Percentiles rank a stretch among this genome's conserved stretches.
These are phyloP conservation scores for Saccharomycopsis hybrid DNA, from an alignment of 1,139 yeast species.

Conservation along the genomic window DNA sequence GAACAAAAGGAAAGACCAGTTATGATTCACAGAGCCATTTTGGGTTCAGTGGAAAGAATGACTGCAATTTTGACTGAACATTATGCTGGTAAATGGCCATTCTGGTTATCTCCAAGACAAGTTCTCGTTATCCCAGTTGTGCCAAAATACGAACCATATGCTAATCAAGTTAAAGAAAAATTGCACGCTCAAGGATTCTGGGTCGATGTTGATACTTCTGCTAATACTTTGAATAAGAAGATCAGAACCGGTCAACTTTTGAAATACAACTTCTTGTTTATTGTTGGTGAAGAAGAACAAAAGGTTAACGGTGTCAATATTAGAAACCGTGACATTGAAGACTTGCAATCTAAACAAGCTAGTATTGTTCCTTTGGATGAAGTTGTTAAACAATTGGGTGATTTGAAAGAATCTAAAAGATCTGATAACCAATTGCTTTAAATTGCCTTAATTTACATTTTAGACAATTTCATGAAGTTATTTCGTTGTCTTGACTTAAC, in stretches of 20 bases:
- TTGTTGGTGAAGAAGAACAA: slow-evolving; percentile 94
- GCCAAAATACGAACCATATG: slow-evolving; percentile 84
- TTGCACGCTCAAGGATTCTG: slow-evolving; percentile 62
- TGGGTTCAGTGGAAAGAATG: slow-evolving; percentile 98
- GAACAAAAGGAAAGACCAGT: slow-evolving; percentile 67
- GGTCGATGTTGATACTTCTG: slow-evolving; percentile 87
- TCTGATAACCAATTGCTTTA: slow-evolving; percentile 40
- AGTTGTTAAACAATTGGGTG: slow-evolving; percentile 61
- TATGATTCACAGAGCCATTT: slow-evolving; percentile 97
- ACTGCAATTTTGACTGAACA: slow-evolving; percentile 96
- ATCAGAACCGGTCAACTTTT: slow-evolving; percentile 90
- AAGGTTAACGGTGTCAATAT: slow-evolving; percentile 72
- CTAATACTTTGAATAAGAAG: slow-evolving; percentile 94
- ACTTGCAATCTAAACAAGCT: slow-evolving; percentile 74
- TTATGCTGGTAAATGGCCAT: slow-evolving; percentile 97
- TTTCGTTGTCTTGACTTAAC: too few species aligned
- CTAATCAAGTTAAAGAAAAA: slow-evolving; percentile 65
- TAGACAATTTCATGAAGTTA: too few species aligned
- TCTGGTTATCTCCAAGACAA: slow-evolving; percentile 98
- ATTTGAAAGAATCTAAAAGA: slow-evolving; percentile 64
- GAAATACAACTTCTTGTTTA: slow-evolving; percentile 89
- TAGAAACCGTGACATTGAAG: slow-evolving; percentile 86
- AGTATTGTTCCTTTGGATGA: slow-evolving; percentile 66
- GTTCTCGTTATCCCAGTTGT: slow-evolving; percentile 93
- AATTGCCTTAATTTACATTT: neutral